Evolutionary conservation across 352 stramenopile species (phyloP), one percentile per base, ranked within the genome.

Genomic region (Globisporangium sylvaticum): DNA sequence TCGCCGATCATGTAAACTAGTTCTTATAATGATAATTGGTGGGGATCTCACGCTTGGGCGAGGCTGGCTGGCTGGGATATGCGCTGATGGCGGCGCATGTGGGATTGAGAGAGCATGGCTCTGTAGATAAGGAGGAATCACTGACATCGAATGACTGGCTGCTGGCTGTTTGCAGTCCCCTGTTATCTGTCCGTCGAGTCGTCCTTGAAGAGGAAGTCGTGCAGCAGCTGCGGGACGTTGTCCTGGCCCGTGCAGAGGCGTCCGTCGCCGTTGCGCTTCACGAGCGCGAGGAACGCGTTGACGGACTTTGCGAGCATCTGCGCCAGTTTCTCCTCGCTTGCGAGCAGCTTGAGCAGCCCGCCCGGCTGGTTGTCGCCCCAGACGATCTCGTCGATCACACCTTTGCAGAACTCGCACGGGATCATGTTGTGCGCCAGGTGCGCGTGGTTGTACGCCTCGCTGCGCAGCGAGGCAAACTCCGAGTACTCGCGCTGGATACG

Each of bases 361-460:
- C 59, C 48, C 4, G 59, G 44, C 18, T 65, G 42, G 44, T 48
- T 58, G 48, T 58, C 22, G 10, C 59, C 42, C 42, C 42, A 65
- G 14, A 65, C 48, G 27, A 58, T 65, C 44, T 65, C 44, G 4
- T 65, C 48, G 44, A 65, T 48, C n/a, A 65, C 25, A 9, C 34
- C 27, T 32, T 66, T 66, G 32, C 60, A 66, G 60, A 66, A 58
- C 44, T 24, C 46, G 29, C 60, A 66, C 60, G 60, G 58, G 37
- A 55, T 22, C 14, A 32, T 10, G 15, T 25, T 55, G 37, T 63
- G 58, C 24, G 37, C 58, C 14, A 27, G 20, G 18, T 63, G 58
- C 15, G 58, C 37, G 37, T 63, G 58, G 37, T 39, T 63, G 58
- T 54, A 63, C 37, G 44, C 37, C 12, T 54, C 39, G 6, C 58